phyloP scores from a whole-genome alignment of 1,284 basidiomycete genomes.

The Rhodotorula mucilaginosa region DNA sequence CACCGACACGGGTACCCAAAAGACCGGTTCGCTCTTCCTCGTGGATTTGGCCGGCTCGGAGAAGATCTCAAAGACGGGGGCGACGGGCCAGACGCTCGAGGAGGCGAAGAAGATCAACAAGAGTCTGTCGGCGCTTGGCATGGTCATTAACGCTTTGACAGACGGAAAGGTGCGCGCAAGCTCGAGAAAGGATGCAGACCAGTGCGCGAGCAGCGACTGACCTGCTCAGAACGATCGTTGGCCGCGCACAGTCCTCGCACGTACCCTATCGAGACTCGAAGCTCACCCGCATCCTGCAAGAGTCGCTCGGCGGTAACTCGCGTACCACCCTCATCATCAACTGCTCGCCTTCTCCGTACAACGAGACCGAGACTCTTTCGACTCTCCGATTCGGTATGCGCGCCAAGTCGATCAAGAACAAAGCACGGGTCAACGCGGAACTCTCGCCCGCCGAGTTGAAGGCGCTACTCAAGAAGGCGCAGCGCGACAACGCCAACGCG shows the following conservation, averaged over 20 bases:
- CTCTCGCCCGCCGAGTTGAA: slow-evolving; percentile 96
- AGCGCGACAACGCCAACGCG: slow-evolving; percentile 76
- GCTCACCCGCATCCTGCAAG: slow-evolving; percentile 98
- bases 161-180: slow-evolving; percentile 74
- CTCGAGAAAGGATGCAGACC: neutral
- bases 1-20: slow-evolving; percentile 88
- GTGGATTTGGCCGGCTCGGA: slow-evolving; percentile 99
- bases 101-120: slow-evolving; percentile 99
- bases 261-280: slow-evolving; percentile 99
- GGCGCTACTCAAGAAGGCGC: slow-evolving; percentile 82
- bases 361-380: slow-evolving; percentile 93
- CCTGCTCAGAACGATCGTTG: too few species aligned
- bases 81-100: slow-evolving; percentile 96
- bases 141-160: slow-evolving; percentile 99
- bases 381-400: slow-evolving; percentile 94
- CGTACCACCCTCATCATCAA: slow-evolving; percentile 99
- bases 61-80: slow-evolving; percentile 99
- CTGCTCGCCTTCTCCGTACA: slow-evolving; percentile 95
- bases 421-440: slow-evolving; percentile 96
- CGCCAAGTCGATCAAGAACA: slow-evolving; percentile 99
- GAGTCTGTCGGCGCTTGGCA: slow-evolving; percentile 91
- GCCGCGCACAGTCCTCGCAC: slow-evolving; percentile 72
- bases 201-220: neutral
- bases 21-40: slow-evolving; percentile 94
- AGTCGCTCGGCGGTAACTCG: slow-evolving; percentile 98